Evolutionary conservation across 75 land plant genomes (phyloP).

Genomic region (Cryptomeria japonica): DNA sequence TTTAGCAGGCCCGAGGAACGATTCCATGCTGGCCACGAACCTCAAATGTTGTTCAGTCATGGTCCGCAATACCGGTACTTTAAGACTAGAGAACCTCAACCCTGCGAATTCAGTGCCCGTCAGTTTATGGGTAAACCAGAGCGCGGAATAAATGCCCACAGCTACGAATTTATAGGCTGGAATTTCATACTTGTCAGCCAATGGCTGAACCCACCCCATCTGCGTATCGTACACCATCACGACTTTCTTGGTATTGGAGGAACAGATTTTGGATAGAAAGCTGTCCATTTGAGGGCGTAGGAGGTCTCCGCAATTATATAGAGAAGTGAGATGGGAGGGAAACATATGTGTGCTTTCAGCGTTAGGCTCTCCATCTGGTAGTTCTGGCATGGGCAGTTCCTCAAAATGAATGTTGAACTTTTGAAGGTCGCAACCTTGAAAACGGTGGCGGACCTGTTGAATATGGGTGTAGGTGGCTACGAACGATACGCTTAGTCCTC

Average conservation of each 20-base stretch:
- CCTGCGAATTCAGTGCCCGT: no score
- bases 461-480: no score
- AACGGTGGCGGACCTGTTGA: neutral
- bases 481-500: neutral
- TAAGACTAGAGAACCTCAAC: neutral
- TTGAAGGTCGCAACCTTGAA: neutral
- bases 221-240: constrained; percentile 34
- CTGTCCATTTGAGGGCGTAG: constrained; percentile 10
- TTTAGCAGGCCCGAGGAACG: no score
- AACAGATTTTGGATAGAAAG: constrained; percentile 11
- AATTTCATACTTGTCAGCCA: neutral
- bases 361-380: neutral
- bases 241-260: constrained; percentile 15
- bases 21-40: neutral
- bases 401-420: neutral
- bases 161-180: neutral
- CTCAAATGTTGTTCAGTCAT: neutral
- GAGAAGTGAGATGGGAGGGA: constrained; percentile 39
- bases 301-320: constrained; percentile 28
- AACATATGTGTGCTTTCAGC: constrained; percentile 6
- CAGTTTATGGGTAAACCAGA: neutral
- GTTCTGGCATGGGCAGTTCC: neutral
- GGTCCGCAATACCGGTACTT: neutral
- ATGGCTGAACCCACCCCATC: constrained; percentile 10
- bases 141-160: neutral